Percentiles rank a stretch among this genome's conserved stretches.
phyloP scores from a whole-genome alignment of 2,329 filamentous ascomycete genomes.

The Xylariales sp. region DNA sequence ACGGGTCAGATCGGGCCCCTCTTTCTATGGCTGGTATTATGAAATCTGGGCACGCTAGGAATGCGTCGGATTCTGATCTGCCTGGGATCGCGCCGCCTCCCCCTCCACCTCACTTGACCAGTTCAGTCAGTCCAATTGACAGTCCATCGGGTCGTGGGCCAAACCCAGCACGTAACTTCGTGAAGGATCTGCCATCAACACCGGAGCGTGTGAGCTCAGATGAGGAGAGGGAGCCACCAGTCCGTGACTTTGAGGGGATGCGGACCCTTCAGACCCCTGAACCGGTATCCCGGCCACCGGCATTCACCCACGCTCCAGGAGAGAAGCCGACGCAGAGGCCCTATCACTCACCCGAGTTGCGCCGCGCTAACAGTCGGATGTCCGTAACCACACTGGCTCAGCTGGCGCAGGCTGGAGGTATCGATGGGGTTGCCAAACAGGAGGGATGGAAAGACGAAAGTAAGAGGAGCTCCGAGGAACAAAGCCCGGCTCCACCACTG shows the following conservation, averaged over 20 bases:
- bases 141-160: constrained; percentile 30
- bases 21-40: constrained; percentile 27
- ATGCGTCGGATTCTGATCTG: constrained; percentile 42
- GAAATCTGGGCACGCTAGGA: constrained; percentile 36
- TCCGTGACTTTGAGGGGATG: constrained; percentile 50
- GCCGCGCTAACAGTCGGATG: constrained; percentile 77
- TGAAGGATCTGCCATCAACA: constrained; percentile 39
- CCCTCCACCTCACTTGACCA: constrained; percentile 20
- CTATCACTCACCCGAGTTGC: constrained; percentile 70
- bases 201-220: constrained; percentile 54
- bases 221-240: constrained; percentile 44
- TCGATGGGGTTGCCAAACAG: constrained; percentile 32
- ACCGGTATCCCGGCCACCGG: constrained; percentile 73
- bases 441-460: constrained; percentile 23
- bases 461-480: constrained; percentile 29
- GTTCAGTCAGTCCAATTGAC: constrained; percentile 20
- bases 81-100: constrained; percentile 18
- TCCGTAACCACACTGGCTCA: constrained; percentile 78
- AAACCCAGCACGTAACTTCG: constrained; percentile 33
- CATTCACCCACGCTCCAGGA: constrained; percentile 71
- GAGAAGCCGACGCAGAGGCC: constrained; percentile 65
- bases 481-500: constrained; percentile 26
- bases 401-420: constrained; percentile 64
- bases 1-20: constrained; percentile 31
- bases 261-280: constrained; percentile 60